These are phyloP conservation scores for Pyrenophora seminiperda DNA, from an alignment of 2,329 filamentous ascomycete genomes.

Conservation along the genomic window DNA sequence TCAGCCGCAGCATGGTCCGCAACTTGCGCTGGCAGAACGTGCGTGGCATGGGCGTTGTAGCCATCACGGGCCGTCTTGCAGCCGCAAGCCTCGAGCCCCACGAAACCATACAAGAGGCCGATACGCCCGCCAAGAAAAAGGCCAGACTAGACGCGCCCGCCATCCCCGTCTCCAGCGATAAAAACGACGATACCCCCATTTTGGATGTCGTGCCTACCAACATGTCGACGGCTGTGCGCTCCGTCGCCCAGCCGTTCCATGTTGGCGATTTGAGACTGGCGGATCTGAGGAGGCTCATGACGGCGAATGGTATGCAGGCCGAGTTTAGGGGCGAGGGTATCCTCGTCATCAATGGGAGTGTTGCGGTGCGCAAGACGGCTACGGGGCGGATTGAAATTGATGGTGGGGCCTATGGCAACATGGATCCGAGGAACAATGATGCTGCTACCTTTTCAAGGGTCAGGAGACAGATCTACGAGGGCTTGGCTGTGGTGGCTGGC, in stretches of 20 bases:
- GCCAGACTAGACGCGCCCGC: conserved; percentile 47
- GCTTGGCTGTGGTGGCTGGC: conserved; percentile 85
- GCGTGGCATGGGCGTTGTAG: conserved; percentile 85
- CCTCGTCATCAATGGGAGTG: conserved; percentile 82
- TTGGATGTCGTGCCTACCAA: conserved; percentile 64
- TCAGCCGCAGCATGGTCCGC: conserved; percentile 82
- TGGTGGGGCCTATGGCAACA: conserved; percentile 50
- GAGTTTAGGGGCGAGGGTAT: conserved; percentile 95
- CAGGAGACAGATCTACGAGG: conserved; percentile 89
- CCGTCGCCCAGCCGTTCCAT: conserved; percentile 84
- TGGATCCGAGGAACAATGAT: conserved; percentile 56
- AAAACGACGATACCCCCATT: conserved; percentile 58
- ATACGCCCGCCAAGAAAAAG: conserved; percentile 58
- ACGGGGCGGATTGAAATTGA: conserved; percentile 90
- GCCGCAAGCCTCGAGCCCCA: conserved; percentile 48
- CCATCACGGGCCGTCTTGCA: conserved; percentile 78
- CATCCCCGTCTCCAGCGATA: conserved; percentile 54
- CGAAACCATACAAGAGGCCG: conserved; percentile 48
- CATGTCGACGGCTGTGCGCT: conserved; percentile 73
- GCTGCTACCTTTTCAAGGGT: conserved; percentile 79
- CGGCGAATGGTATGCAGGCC: conserved; percentile 76
- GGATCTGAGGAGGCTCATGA: conserved; percentile 84
- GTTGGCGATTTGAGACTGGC: conserved; percentile 91
- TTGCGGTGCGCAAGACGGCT: conserved; percentile 85
- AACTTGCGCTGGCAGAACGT: conserved; percentile 95